Conservation (phyloP, 192 early-diverging fungal species). For the Haplosporangium gracile region DNA sequence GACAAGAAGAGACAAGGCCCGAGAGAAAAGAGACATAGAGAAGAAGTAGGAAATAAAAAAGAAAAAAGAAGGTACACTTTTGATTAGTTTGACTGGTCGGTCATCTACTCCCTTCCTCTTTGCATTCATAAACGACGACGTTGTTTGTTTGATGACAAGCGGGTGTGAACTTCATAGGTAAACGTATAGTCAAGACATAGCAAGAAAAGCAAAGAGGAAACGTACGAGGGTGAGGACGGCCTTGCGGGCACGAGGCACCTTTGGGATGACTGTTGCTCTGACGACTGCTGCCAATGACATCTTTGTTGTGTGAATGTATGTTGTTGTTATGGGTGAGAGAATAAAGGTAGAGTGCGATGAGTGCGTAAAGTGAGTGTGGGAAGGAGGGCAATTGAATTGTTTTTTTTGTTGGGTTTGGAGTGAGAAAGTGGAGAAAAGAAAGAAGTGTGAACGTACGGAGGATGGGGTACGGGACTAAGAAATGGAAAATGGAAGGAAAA, state of each 20-base stretch:
- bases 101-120: background rate
- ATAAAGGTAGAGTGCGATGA: background rate
- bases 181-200: background rate
- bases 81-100: background rate
- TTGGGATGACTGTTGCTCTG: conserved; percentile 37
- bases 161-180: background rate
- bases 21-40: background rate
- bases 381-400: background rate
- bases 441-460: background rate
- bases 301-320: conserved; percentile 4
- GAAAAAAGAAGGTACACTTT: background rate
- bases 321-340: background rate
- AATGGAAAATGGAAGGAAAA: background rate
- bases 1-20: background rate
- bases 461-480: background rate
- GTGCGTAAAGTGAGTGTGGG: background rate
- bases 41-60: background rate
- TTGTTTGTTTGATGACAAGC: background rate
- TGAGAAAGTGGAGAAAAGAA: background rate
- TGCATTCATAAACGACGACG: background rate
- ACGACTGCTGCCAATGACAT: conserved; percentile 52
- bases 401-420: background rate
- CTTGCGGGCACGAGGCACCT: conserved; percentile 53
- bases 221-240: conserved; percentile 66
- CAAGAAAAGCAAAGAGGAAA: background rate